A percentile compares a stretch with the other conserved stretches of the same genome.
Evolutionary conservation across 495 filamentous ascomycete genomes (phyloP).

Genomic region (Bryoglossum gracile): DNA sequence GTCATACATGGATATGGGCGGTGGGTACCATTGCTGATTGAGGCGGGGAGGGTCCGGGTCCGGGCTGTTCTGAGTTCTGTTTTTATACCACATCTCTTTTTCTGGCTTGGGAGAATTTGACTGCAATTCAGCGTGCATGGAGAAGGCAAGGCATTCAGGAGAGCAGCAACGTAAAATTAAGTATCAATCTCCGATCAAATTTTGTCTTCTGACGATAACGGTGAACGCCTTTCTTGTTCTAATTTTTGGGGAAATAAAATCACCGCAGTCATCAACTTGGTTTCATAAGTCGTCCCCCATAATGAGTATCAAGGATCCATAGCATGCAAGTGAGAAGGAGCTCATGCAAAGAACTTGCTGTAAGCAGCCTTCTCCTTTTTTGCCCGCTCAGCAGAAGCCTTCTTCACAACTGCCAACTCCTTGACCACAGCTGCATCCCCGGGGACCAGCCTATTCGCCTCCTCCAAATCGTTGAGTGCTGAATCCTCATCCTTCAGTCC

Average conservation of each 20-base stretch:
- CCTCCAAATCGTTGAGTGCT: slow-evolving; percentile 69
- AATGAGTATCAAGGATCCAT: not conserved
- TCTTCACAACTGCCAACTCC: slow-evolving; percentile 71
- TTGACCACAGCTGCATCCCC: slow-evolving; percentile 66
- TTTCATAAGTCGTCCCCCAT: not conserved
- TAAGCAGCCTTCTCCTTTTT: slow-evolving; percentile 86
- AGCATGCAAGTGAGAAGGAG: not conserved
- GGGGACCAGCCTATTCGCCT: slow-evolving; percentile 67
- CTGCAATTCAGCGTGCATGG: slow-evolving; percentile 13
- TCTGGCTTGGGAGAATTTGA: not conserved
- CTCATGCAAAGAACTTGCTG: slow-evolving; percentile 68
- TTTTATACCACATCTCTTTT: slow-evolving; percentile 13
- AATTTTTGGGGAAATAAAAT: slow-evolving; percentile 1
- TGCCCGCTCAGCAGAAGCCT: slow-evolving; percentile 58
- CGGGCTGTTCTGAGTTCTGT: not conserved
- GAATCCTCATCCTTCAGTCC: slow-evolving; percentile 80
- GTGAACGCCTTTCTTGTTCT: slow-evolving; percentile 7
- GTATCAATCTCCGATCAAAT: slow-evolving; percentile 1
- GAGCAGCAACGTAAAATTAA: not conserved
- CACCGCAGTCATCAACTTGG: not conserved
- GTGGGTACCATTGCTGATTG: not conserved
- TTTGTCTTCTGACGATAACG: no score
- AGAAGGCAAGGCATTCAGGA: not conserved
- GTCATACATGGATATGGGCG: not conserved
- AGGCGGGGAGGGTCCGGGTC: not conserved